Base-by-base conservation (phyloP, 805 yeast species). In the Debaryomyces maramus region DNA sequence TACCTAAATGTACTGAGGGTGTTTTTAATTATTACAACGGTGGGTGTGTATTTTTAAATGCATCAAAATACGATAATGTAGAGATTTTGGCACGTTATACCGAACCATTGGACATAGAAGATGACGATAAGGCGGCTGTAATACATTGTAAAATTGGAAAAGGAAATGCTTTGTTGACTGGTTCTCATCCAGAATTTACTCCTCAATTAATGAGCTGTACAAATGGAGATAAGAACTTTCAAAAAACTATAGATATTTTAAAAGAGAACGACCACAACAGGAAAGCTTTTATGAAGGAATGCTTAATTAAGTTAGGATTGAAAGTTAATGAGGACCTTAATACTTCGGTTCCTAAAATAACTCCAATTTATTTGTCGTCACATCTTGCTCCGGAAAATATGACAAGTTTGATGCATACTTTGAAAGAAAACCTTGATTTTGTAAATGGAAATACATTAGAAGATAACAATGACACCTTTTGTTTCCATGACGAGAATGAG, bases 151-250 rank as follows among this genome's bases (percentile, higher is more conserved):
- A 69, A 7, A 77, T 80, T 3, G 97, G 95, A 2, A 66, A 75
- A 27, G 99, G 99, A 3, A 66, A 65, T 26, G 96, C 83, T 0
- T 61, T 93, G 7, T 70, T 93, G 9, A 72, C 85, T 10, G 98
- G 98, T 0, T 77, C 88, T 0, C 99, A 93, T 61, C 96, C 97
- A 0, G 99, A 93, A 61, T 89, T 82, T 55, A 70, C 80, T 2
- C 83, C 88, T 0, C 57, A 61, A 11, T 65, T 75, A 11, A 51
- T 81, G 46, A 63, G 75, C 44, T 62, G 60, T 0, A 36, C 61
- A 14, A 65, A 65, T 19, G 56, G 41, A 41, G 66, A 44, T 34
- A 16, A 38, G 32, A 56, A 65, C 13, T 62, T 64, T 35, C 46
- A 51, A 5, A 40, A 51, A 0, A 64, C 80, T 2, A 60, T 34